These are phyloP conservation scores for Anacardium occidentale DNA, from an alignment of 345 rosid genomes.

Conservation along the genomic window DNA sequence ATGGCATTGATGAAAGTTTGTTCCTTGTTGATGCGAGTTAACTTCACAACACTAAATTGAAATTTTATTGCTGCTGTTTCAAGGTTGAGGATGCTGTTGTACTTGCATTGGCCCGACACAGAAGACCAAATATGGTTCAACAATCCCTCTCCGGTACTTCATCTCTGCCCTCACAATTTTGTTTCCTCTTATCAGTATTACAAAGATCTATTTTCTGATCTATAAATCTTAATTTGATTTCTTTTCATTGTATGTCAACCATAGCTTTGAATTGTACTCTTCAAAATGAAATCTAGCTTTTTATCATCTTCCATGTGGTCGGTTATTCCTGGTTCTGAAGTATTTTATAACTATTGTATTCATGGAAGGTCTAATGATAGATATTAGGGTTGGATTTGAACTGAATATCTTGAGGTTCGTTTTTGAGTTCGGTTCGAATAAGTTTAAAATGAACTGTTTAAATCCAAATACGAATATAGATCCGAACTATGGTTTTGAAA, in stretches of 20 bases:
- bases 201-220: neutral
- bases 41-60: neutral
- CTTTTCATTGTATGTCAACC: neutral
- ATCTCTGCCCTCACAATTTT: neutral
- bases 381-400: too few relatives aligned
- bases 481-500: too few relatives aligned
- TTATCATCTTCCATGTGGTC: neutral
- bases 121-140: slow-evolving; percentile 54
- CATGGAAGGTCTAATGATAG: neutral
- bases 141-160: slow-evolving; percentile 48
- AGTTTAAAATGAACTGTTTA: too few relatives aligned
- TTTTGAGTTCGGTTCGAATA: too few relatives aligned
- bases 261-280: neutral
- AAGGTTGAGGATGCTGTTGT: slow-evolving; percentile 93
- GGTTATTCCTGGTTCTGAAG: neutral
- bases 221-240: neutral
- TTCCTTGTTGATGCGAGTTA: neutral
- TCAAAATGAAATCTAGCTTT: neutral
- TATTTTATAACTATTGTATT: neutral
- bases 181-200: neutral
- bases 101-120: slow-evolving; percentile 61
- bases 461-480: too few relatives aligned
- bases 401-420: too few relatives aligned
- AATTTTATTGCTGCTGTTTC: slow-evolving; percentile 7
- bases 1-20: neutral